Percentiles rank a stretch among this genome's conserved stretches.
These are phyloP conservation scores for Kodamaea neixiangensis DNA, from an alignment of 805 yeast species.

Conservation along the genomic window DNA sequence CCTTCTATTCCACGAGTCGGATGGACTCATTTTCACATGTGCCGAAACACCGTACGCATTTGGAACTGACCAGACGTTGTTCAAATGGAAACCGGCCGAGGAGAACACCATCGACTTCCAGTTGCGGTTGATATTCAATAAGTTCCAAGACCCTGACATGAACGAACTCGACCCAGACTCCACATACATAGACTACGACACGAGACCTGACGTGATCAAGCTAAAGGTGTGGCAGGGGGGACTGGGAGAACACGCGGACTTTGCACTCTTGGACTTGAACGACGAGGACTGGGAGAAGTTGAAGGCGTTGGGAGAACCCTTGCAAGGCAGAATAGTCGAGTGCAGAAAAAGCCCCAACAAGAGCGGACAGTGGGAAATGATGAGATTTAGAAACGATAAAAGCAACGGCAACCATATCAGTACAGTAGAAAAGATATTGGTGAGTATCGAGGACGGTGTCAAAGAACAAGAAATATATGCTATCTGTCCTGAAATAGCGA, in stretches of 20 bases:
- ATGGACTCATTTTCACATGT: conserved; percentile 92
- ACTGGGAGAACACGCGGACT: conserved; percentile 56
- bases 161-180: conserved; percentile 67
- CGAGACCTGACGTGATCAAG: conserved; percentile 63
- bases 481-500: conserved; percentile 56
- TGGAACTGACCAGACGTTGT: conserved; percentile 83
- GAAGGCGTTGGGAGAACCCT: conserved; percentile 71
- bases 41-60: conserved; percentile 82
- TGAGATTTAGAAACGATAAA: conserved; percentile 93
- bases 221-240: conserved; percentile 81
- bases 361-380: conserved; percentile 72
- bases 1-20: conserved; percentile 81
- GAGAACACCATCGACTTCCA: conserved; percentile 93
- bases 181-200: conserved; percentile 78
- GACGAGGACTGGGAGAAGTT: conserved; percentile 81
- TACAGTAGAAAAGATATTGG: conserved; percentile 79
- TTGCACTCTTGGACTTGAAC: conserved; percentile 59
- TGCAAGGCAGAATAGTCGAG: conserved; percentile 88
- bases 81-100: conserved; percentile 97
- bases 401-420: conserved; percentile 79
- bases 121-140: conserved; percentile 60
- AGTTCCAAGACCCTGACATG: conserved; percentile 61
- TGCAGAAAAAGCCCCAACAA: conserved; percentile 63
- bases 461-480: conserved; percentile 70
- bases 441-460: conserved; percentile 85